phyloP scores from a whole-genome alignment of 805 yeast genomes.

The Ogataea ganodermae region DNA sequence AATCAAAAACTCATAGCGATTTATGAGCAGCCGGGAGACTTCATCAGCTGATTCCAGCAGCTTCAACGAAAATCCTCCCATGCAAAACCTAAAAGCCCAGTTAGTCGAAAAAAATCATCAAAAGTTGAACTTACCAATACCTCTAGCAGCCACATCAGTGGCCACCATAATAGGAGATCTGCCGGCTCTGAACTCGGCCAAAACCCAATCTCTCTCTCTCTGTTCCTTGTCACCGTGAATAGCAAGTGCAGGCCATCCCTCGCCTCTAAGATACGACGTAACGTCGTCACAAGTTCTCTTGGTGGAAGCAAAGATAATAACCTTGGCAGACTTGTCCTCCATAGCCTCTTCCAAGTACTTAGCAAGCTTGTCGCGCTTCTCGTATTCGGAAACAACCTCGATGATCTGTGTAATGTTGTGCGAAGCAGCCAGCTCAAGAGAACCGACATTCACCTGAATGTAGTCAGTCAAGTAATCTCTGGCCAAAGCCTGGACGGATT shows the following conservation, averaged over 20 bases:
- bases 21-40: slow-evolving; percentile 3
- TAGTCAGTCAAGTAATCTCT: slow-evolving; percentile 89
- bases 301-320: slow-evolving; percentile 91
- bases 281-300: slow-evolving; percentile 97
- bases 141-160: slow-evolving; percentile 99
- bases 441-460: slow-evolving; percentile 96
- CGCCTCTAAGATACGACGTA: slow-evolving; percentile 86
- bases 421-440: slow-evolving; percentile 92
- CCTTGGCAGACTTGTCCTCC: slow-evolving; percentile 68
- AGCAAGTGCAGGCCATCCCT: slow-evolving; percentile 99
- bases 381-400: slow-evolving; percentile 88
- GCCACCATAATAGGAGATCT: slow-evolving; percentile 97
- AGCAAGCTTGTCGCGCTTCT: slow-evolving; percentile 87
- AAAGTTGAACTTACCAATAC: slow-evolving; percentile 82
- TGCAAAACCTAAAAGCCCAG: background rate
- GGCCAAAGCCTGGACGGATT: slow-evolving; percentile 92
- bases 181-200: slow-evolving; percentile 88
- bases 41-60: slow-evolving; percentile 1
- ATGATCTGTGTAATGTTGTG: slow-evolving; percentile 93
- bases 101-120: slow-evolving; percentile 2
- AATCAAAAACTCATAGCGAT: slow-evolving; percentile 5
- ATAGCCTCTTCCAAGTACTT: slow-evolving; percentile 85
- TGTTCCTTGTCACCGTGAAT: slow-evolving; percentile 99
- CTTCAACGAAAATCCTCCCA: background rate
- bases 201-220: slow-evolving; percentile 98